Conservation (phyloP, 495 filamentous ascomycete genomes). For the Penicillium diatomitis region DNA sequence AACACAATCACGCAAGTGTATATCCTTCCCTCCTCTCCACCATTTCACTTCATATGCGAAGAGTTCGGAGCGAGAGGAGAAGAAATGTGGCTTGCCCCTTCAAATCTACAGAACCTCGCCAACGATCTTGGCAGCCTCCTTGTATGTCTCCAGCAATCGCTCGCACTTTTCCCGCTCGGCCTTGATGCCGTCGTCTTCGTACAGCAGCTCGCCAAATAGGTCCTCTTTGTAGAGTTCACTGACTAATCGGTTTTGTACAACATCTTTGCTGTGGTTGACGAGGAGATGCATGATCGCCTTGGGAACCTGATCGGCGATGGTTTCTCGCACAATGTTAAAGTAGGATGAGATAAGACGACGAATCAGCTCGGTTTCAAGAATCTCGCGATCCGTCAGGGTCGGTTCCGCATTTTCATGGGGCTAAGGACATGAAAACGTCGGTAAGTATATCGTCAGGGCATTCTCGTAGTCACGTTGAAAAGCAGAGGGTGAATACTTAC, state of each 20-base stretch:
- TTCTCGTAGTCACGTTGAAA: background rate
- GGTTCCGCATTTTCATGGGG: slow-evolving; percentile 50
- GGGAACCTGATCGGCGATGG: slow-evolving; percentile 94
- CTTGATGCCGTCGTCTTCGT: slow-evolving; percentile 96
- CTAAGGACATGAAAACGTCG: slow-evolving; percentile 3
- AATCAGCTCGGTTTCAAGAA: slow-evolving; percentile 95
- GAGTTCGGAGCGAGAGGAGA: no score
- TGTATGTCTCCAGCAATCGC: slow-evolving; percentile 85
- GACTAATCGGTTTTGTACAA: slow-evolving; percentile 91
- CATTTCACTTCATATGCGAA: no score
- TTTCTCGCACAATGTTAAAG: slow-evolving; percentile 96
- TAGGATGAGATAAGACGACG: slow-evolving; percentile 93
- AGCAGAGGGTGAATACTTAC: slow-evolving; percentile 39
- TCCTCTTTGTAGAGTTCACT: slow-evolving; percentile 91
- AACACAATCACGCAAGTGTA: background rate
- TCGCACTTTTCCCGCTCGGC: slow-evolving; percentile 97
- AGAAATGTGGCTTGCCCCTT: background rate
- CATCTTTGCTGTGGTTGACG: slow-evolving; percentile 96
- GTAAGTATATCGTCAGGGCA: no score
- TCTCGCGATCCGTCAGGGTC: slow-evolving; percentile 86
- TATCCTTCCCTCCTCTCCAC: no score
- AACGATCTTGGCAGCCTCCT: slow-evolving; percentile 94
- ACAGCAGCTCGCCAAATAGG: slow-evolving; percentile 87
- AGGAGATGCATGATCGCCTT: slow-evolving; percentile 99
- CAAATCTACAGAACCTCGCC: slow-evolving; percentile 74